Evolutionary conservation across 768 basidiomycete species (phyloP), one percentile per base, ranked within the genome.

Genomic region (Tulasnella sp.): DNA sequence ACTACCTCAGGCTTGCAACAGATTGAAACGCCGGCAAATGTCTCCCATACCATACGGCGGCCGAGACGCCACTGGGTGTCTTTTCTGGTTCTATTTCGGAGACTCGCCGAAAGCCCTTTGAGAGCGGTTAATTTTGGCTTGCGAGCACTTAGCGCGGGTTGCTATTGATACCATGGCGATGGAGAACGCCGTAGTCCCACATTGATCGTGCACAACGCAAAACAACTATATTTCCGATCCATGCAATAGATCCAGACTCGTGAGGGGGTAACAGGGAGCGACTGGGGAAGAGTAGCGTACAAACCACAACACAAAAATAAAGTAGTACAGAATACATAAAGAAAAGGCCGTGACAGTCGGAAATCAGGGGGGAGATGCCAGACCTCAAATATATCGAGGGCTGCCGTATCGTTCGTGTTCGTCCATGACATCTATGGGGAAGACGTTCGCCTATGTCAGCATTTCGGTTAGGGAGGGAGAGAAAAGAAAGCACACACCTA

Each of bases 331-430:
- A 68, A 68, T 68, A 68, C 62, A 68, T 18, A 68, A 68, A 68
- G 27, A 68, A 31, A 68, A n/a, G 31, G 58, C 9, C 24, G 58
- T 34, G 18, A 34, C 24, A 10, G 24, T 27, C 58, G 58, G 27
- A 62, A 27, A 24, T 34, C 21, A 3, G 24, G 31, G 10, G 62
- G 34, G 62, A 34, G 27, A 68, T 68, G 21, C 39, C 38, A 46
- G 72, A 74, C 39, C 39, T 74, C 72, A 74, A 74, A 74, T 74
- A 34, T 74, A 74, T 39, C 72, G 72, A 8, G 72, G 72, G 75
- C 21, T 38, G 34, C 34, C 48, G 56, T 46, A 56, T 56, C 75
- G 75, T 44, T 76, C 75, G 4, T 76, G 44, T 36, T 76, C 46
- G 36, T 76, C 75, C 75, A 76, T 58, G 46, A 76, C 75, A 76